Evolutionary conservation across 2,329 filamentous ascomycete genomes (phyloP), one percentile per base, ranked within the genome.

Genomic region (Bipolaris cookei): DNA sequence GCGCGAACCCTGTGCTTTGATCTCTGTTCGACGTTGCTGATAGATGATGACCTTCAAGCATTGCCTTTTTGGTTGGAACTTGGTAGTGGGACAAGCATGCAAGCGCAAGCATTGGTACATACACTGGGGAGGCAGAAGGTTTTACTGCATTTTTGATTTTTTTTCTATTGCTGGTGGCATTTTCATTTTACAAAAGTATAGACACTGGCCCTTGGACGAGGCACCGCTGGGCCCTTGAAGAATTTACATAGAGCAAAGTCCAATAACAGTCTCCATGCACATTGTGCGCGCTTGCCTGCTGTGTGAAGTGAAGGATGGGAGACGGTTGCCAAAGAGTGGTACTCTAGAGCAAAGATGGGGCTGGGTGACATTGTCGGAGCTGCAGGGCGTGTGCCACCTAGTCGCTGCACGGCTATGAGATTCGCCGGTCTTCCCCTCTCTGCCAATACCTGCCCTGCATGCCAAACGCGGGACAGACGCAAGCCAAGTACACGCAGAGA

Each of bases 31-130:
- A 63, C 57, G 64, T 61, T 54, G 58, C 44, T 63, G 42, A 63
- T 65, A 62, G 51, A 71, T 66, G 69, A 71, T 67, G 68, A 62
- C 44, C 56, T 48, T 43, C 37, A 16, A 43, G 46, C 35, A 51
- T 57, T 37, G 38, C 51, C 54, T 35, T 52, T 52, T 49, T 41
- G 44, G 43, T 51, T 58, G 57, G 53, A 54, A 53, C 54, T 46
- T 56, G 57, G 34, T 28, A 18, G 55, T 51, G 37, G 47, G 45
- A 48, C 25, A 16, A 45, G 59, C 58, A 39, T 58, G 59, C 56
- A 60, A 58, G 52, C 58, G 59, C 56, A 61, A 58, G 54, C 54
- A 55, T 58, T 51, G 50, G 65, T 65, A 66, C 51, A 65, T 67
- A 66, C 47, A 59, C 51, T 59, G 50, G 59, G 56, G 57, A 51